phyloP scores from a whole-genome alignment of 23 red algal genomes.

The Gracilaria gracilis region DNA sequence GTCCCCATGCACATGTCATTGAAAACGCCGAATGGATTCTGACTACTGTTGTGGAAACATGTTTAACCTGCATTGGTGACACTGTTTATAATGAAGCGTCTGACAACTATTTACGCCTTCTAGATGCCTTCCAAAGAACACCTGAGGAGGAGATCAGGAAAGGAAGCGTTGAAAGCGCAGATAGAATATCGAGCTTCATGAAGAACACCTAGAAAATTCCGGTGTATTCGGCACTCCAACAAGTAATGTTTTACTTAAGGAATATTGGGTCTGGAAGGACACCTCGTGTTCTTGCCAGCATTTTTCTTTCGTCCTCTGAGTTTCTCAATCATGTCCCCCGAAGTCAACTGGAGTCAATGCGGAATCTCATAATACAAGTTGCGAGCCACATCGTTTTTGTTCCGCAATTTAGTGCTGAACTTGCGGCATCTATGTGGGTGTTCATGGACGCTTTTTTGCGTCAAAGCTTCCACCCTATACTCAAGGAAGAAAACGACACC shows the following conservation, averaged over 20 bases:
- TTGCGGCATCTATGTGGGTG: conserved; percentile 20
- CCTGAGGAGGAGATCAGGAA: conserved; percentile 8
- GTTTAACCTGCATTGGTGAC: conserved; percentile 10
- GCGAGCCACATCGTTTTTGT: conserved; percentile 7
- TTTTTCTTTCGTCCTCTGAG: conserved; percentile 6
- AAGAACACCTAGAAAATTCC: conserved; percentile 5
- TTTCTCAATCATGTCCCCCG: conserved; percentile 4
- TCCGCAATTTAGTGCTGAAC: conserved; percentile 25
- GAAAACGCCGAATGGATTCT: neutral
- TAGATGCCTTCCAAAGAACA: conserved; percentile 9
- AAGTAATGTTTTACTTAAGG: conserved; percentile 24
- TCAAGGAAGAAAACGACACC: neutral
- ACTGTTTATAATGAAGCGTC: neutral
- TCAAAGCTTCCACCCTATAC: neutral
- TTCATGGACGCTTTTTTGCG: conserved; percentile 17
- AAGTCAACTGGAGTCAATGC: conserved; percentile 4
- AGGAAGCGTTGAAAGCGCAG: neutral
- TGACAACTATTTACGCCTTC: conserved; percentile 13
- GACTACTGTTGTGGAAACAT: conserved; percentile 3
- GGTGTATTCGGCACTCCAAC: neutral
- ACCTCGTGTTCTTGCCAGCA: conserved; percentile 5
- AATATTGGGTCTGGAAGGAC: conserved; percentile 12
- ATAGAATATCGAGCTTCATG: neutral
- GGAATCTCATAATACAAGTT: conserved; percentile 12
- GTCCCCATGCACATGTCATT: neutral